Conservation (phyloP, 345 rosid species). For the Gossypium arboreum region DNA sequence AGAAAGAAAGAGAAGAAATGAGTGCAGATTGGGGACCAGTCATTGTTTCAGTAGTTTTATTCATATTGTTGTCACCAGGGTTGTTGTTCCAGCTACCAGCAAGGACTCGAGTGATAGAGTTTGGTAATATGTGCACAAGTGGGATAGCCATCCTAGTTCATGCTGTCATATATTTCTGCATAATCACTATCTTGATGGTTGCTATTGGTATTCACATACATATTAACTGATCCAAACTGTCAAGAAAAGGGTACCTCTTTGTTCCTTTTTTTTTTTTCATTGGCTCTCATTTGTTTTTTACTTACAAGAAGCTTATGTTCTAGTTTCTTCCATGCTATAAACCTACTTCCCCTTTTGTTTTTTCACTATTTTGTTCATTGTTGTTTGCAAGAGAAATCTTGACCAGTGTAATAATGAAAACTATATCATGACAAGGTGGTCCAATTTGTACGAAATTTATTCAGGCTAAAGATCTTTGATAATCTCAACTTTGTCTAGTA, state of each 20-base stretch:
- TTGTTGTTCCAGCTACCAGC: constrained; percentile 84
- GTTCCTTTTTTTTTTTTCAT: not conserved
- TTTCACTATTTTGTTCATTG: constrained; percentile 7
- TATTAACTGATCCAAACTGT: constrained; percentile 24
- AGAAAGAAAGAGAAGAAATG: constrained; percentile 29
- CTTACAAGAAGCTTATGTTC: not conserved
- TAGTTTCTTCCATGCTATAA: not conserved
- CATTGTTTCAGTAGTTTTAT: constrained; percentile 57
- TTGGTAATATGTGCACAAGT: constrained; percentile 93
- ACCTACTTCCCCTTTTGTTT: not conserved
- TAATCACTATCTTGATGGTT: constrained; percentile 69
- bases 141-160: constrained; percentile 85
- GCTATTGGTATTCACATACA: constrained; percentile 72
- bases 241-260: constrained; percentile 1
- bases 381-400: not conserved
- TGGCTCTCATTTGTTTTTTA: not conserved
- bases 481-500: not conserved
- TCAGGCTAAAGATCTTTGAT: not conserved
- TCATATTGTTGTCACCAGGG: constrained; percentile 92
- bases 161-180: constrained; percentile 75
- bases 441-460: not conserved
- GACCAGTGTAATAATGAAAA: not conserved
- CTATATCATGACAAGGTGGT: constrained; percentile 6
- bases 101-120: constrained; percentile 68
- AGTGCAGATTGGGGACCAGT: constrained; percentile 91